These are phyloP conservation scores for Cetradonia linearis DNA, from an alignment of 495 filamentous ascomycete genomes.

Conservation along the genomic window DNA sequence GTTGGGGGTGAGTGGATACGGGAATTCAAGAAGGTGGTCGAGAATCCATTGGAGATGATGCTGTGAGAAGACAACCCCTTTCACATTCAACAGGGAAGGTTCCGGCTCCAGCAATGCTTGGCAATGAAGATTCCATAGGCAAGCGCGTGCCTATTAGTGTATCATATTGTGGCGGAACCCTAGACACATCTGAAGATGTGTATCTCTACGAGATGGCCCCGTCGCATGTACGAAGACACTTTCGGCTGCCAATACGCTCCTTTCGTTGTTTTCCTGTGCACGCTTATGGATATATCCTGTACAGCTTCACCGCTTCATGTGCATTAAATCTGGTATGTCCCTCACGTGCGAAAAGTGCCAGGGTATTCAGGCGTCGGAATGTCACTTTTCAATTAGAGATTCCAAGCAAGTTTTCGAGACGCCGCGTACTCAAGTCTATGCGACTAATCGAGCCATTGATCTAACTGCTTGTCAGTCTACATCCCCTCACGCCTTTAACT, in stretches of 20 bases:
- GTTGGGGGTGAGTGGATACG: constrained; percentile 95
- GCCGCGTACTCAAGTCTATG: no score
- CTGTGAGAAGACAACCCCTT: constrained; percentile 43
- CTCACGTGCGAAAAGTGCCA: neutral
- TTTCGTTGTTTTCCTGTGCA: neutral
- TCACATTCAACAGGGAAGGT: neutral
- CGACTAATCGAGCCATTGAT: no score
- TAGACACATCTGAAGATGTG: neutral
- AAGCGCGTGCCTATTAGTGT: neutral
- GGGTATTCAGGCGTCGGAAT: neutral
- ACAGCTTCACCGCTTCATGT: neutral
- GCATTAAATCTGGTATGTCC: neutral
- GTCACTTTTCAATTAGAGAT: neutral
- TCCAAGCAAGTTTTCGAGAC: neutral
- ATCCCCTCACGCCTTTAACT: neutral
- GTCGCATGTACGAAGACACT: neutral
- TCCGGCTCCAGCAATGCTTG: neutral
- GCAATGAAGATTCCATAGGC: neutral
- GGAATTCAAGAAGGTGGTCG: constrained; percentile 93
- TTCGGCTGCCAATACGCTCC: neutral
- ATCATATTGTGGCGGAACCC: neutral
- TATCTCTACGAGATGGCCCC: neutral
- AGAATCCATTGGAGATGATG: constrained; percentile 91
- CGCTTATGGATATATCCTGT: neutral
- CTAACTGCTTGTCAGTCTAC: no score